Evolutionary conservation across 495 filamentous ascomycete species (phyloP).

Genomic region (Penicillium atrosanguineum): DNA sequence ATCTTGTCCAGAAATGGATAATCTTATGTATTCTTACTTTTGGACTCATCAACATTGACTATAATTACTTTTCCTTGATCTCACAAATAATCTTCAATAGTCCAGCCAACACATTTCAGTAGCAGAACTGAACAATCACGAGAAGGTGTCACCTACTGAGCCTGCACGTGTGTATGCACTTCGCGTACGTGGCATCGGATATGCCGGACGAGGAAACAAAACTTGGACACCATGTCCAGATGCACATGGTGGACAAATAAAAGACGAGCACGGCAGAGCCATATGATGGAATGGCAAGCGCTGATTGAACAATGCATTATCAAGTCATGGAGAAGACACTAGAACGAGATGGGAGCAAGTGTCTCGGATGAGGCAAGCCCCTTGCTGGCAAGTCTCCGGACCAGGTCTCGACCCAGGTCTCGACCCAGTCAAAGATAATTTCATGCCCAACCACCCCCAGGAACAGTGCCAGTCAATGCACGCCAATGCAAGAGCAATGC

Average conservation of each 20-base stretch:
- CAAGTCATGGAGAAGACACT: not conserved
- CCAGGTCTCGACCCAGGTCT: not conserved
- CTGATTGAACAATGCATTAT: slow-evolving; percentile 3
- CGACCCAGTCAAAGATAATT: slow-evolving; percentile 12
- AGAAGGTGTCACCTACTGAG: not conserved
- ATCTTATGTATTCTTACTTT: not conserved
- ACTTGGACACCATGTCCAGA: no score
- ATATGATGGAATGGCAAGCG: not conserved
- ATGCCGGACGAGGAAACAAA: not conserved
- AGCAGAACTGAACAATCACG: not conserved
- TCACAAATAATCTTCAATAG: not conserved
- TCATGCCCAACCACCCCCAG: slow-evolving; percentile 10
- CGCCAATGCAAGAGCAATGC: not conserved
- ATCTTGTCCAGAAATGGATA: not conserved
- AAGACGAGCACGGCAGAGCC: not conserved
- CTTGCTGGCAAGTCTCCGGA: slow-evolving; percentile 3
- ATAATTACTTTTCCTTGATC: not conserved
- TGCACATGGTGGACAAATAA: not conserved
- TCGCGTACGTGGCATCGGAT: not conserved
- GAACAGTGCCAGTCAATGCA: slow-evolving; percentile 6
- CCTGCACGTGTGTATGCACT: not conserved
- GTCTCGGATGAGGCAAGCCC: not conserved
- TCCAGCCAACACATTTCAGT: not conserved
- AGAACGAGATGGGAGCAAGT: no score
- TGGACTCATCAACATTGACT: not conserved